A percentile compares a stretch with the other conserved stretches of the same genome.
Evolutionary conservation across 306 rosid genomes (phyloP).

Genomic region (Cucumis cinereus): DNA sequence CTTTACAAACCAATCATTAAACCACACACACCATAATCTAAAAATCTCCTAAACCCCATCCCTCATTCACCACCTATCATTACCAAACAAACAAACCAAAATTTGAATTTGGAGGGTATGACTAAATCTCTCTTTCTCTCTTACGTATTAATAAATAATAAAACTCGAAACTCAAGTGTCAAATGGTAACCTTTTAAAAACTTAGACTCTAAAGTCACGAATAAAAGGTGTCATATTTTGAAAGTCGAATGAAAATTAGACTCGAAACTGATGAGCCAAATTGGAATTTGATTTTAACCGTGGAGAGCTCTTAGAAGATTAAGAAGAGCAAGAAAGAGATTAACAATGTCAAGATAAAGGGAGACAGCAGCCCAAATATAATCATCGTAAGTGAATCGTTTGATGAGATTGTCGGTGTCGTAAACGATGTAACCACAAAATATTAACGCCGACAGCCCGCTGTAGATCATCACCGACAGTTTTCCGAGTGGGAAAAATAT

Average conservation of each 20-base stretch:
- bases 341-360: constrained; percentile 15
- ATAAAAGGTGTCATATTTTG: too few species aligned
- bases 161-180: too few species aligned
- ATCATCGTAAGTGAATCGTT: constrained; percentile 19
- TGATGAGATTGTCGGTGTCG: constrained; percentile 23
- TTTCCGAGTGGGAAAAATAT: constrained; percentile 15
- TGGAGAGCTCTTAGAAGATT: neutral
- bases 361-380: constrained; percentile 18
- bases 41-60: neutral
- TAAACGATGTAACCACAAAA: constrained; percentile 16
- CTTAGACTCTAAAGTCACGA: too few species aligned
- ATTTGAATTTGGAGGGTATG: neutral
- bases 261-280: too few species aligned
- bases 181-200: too few species aligned
- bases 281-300: neutral
- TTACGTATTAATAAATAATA: too few species aligned
- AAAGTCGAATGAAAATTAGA: too few species aligned
- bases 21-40: neutral
- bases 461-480: constrained; percentile 5
- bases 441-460: constrained; percentile 8
- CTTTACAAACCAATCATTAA: neutral
- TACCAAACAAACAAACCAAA: neutral
- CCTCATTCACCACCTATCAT: neutral
- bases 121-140: neutral
- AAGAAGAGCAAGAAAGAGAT: constrained; percentile 14